These are phyloP conservation scores for Candida anutae DNA, from an alignment of 1,139 yeast species.

Conservation along the genomic window DNA sequence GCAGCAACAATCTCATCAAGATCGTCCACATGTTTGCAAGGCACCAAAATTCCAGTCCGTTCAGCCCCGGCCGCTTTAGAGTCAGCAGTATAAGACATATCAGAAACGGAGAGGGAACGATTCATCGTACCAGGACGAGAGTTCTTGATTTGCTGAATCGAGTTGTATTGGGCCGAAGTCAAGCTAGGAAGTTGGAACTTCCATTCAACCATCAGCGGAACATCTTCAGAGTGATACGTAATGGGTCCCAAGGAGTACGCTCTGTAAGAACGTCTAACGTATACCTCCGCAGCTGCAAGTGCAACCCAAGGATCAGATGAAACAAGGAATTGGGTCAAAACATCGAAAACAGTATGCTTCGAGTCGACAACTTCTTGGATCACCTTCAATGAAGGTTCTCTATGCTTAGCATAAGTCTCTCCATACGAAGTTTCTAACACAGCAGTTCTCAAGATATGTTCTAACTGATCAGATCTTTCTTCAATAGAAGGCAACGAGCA, in stretches of 20 bases:
- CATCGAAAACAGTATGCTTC: slow-evolving; percentile 93
- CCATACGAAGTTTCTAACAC: slow-evolving; percentile 89
- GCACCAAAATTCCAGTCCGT: slow-evolving; percentile 83
- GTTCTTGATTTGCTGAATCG: slow-evolving; percentile 47
- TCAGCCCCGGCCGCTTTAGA: slow-evolving; percentile 44
- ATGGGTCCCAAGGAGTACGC: slow-evolving; percentile 86
- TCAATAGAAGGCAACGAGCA: slow-evolving; percentile 93
- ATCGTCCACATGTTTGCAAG: slow-evolving; percentile 81
- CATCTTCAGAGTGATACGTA: slow-evolving; percentile 51
- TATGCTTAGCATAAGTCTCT: slow-evolving; percentile 66
- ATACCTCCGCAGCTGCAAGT: slow-evolving; percentile 94
- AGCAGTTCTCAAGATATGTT: slow-evolving; percentile 86
- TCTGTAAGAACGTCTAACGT: slow-evolving; percentile 93
- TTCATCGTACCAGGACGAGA: slow-evolving; percentile 41
- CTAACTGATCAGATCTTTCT: slow-evolving; percentile 95
- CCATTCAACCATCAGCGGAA: slow-evolving; percentile 75
- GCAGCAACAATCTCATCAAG: slow-evolving; percentile 73
- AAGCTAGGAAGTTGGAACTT: slow-evolving; percentile 80
- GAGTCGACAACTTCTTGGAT: slow-evolving; percentile 92
- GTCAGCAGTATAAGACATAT: slow-evolving; percentile 77
- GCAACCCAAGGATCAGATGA: slow-evolving; percentile 84
- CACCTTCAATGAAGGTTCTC: slow-evolving; percentile 73
- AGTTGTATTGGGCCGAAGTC: slow-evolving; percentile 58
- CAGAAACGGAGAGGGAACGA: slow-evolving; percentile 89
- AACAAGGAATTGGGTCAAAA: slow-evolving; percentile 80